phyloP scores from a whole-genome alignment of 2,329 filamentous ascomycete species.

The Aspergillus proliferans region DNA sequence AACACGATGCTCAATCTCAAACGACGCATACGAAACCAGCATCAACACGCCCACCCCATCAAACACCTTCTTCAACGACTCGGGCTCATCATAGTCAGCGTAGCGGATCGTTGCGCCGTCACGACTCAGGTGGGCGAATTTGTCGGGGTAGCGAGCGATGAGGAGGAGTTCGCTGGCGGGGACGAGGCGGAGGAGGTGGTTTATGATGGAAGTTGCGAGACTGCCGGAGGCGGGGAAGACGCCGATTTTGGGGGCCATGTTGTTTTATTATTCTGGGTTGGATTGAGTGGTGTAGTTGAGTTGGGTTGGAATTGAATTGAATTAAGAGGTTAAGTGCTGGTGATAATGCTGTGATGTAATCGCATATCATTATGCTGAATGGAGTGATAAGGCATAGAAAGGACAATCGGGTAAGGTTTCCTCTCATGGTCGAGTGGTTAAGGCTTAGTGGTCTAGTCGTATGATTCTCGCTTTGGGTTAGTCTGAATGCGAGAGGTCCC shows the following conservation, averaged over 20 bases:
- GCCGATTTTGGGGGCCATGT: conserved; percentile 19
- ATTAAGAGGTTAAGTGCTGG: not conserved
- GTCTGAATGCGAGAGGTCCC: conserved; percentile 9
- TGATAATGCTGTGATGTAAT: not conserved
- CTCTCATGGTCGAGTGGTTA: not conserved
- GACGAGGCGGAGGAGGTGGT: conserved; percentile 42
- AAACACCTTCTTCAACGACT: conserved; percentile 45
- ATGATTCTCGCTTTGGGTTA: conserved; percentile 39
- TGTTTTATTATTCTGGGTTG: not conserved
- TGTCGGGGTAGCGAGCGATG: conserved; percentile 36
- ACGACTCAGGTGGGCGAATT: conserved; percentile 7
- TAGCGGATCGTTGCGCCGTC: conserved; percentile 23
- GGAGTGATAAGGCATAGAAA: no score
- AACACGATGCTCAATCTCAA: conserved; percentile 42
- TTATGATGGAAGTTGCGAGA: conserved; percentile 47
- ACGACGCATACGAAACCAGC: conserved; percentile 50
- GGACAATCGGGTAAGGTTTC: not conserved
- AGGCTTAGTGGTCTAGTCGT: conserved; percentile 32
- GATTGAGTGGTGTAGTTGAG: not conserved
- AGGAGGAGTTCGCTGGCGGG: conserved; percentile 44
- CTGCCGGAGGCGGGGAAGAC: conserved; percentile 48
- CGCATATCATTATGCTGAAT: not conserved
- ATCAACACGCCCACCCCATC: conserved; percentile 47
- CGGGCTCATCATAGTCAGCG: conserved; percentile 47
- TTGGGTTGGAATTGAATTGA: not conserved